Base-by-base conservation (phyloP, 2,329 filamentous ascomycete species). In the Claviceps africana region DNA sequence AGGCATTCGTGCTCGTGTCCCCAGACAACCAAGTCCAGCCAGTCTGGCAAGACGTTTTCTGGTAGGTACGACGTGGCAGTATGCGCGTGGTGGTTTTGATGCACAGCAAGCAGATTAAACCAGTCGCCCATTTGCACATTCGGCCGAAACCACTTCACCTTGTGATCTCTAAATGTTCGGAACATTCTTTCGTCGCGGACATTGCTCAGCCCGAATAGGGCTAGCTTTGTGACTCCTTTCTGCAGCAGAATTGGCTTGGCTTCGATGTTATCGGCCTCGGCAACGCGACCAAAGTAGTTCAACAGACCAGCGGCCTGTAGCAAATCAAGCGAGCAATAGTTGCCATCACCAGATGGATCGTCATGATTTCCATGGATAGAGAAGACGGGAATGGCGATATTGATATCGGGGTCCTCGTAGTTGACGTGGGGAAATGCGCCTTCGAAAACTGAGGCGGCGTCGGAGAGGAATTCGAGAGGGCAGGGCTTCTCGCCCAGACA, bases 361-460 rank as follows among this genome's bases (percentile, higher is more conserved):
- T 98, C 93, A 65, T 98, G 93, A 62, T 98, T 98, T 46, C 93
- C 93, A 61, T 98, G 94, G 42, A 98, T 98, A 0, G 91, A 95
- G 65, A 98, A 98, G 30, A 98, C 89, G 0, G 93, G 93, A 52
- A 97, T 96, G 1, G 90, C 88, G 55, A 98, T 82, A 62, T 98
- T 98, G 67, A 98, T 96, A 61, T 98, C 88, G 25, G 88, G 82
- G 62, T 98, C 93, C 67, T 97, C 89, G 68, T 98, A 98, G 68
- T 98, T 98, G 68, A 95, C 91, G 65, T 96, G 86, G 48, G 88
- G 84, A 64, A 96, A 95, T 0, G 88, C 83, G 7, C 86, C 86
- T 56, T 88, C 85, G 61, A 98, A 96, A 56, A 91, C 87, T 61
- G 95, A 86, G 59, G 83, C 88, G 8, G 88, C 88, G 67, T 98